Conservation (phyloP, 148 eudicot species). For the Pharnaceum exiguum region DNA sequence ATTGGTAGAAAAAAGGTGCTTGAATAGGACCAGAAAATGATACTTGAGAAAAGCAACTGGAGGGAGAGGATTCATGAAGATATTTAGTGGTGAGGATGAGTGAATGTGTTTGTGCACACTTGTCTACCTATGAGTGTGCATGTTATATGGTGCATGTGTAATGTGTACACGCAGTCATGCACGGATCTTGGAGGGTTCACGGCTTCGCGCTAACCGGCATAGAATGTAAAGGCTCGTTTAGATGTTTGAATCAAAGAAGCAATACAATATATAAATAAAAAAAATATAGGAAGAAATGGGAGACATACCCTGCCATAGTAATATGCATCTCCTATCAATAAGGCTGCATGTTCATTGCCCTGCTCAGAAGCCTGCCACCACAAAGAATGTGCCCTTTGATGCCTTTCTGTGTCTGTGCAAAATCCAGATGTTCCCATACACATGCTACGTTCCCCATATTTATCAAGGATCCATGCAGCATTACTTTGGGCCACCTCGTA, state of each 20-base stretch:
- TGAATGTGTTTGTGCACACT: too few relatives aligned
- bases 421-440: slow-evolving; percentile 91
- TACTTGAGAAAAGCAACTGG: too few relatives aligned
- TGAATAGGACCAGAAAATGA: too few relatives aligned
- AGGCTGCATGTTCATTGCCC: slow-evolving; percentile 98
- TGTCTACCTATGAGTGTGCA: too few relatives aligned
- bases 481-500: slow-evolving; percentile 99
- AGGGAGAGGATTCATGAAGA: too few relatives aligned
- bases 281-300: background rate
- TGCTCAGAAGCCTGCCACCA: slow-evolving; percentile 99
- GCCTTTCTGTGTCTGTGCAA: slow-evolving; percentile 79
- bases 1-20: too few relatives aligned
- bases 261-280: background rate
- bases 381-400: slow-evolving; percentile 76
- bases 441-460: slow-evolving; percentile 71
- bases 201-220: too few relatives aligned
- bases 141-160: too few relatives aligned
- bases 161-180: too few relatives aligned
- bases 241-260: background rate
- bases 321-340: slow-evolving; percentile 97
- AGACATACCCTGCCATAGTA: slow-evolving; percentile 84
- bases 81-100: too few relatives aligned
- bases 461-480: slow-evolving; percentile 99
- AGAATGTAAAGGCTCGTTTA: too few relatives aligned
- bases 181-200: too few relatives aligned